These are phyloP conservation scores for Akanthomyces muscarius DNA, from an alignment of 2,329 filamentous ascomycete species.

Conservation along the genomic window DNA sequence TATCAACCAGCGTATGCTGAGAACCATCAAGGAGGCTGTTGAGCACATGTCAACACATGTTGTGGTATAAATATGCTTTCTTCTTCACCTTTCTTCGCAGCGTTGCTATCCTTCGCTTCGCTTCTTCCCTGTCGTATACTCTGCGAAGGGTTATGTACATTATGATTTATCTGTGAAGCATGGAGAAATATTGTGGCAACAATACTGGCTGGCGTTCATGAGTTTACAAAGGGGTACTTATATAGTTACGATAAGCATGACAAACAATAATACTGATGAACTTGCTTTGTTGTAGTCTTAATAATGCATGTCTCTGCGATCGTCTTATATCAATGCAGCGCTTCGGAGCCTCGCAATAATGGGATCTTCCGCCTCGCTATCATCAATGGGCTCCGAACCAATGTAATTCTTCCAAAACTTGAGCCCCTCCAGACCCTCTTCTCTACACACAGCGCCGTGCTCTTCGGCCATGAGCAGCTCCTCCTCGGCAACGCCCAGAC, in stretches of 20 bases:
- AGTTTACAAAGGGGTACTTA: not conserved
- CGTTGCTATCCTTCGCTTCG: not conserved
- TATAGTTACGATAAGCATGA: not conserved
- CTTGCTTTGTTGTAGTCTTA: not conserved
- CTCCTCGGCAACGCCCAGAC: conserved; percentile 89
- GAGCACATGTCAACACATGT: conserved; percentile 61
- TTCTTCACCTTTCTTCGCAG: not conserved
- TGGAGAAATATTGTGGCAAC: not conserved
- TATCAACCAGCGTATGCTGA: conserved; percentile 57
- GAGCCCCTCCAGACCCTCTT: conserved; percentile 85
- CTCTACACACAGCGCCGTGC: conserved; percentile 77
- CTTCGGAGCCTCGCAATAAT: conserved; percentile 2
- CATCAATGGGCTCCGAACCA: conserved; percentile 30
- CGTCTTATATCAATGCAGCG: conserved; percentile 15
- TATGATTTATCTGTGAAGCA: not conserved
- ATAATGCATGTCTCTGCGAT: not conserved
- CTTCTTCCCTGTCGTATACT: not conserved
- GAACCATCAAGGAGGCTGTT: conserved; percentile 58
- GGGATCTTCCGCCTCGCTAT: conserved; percentile 9
- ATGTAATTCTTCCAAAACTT: conserved; percentile 88
- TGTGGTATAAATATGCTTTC: conserved; percentile 40
- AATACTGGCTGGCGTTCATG: not conserved
- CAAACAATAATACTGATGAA: not conserved
- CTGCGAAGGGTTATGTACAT: not conserved
- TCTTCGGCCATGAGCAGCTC: conserved; percentile 98